Conservation (phyloP, 2,329 filamentous ascomycete genomes). For the Colletotrichum falcatum region DNA sequence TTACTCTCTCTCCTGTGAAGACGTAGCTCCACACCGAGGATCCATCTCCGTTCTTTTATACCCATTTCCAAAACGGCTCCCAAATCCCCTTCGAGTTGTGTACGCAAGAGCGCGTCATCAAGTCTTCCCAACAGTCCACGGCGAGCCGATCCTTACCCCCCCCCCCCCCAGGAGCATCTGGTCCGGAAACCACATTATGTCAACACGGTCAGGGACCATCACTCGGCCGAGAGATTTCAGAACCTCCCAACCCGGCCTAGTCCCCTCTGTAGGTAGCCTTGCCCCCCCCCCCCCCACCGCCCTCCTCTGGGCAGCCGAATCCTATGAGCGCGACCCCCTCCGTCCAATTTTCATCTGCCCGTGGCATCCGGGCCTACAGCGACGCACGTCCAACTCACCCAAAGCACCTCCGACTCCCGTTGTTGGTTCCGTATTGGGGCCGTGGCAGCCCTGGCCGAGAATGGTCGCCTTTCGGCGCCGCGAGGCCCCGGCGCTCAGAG, state of each 20-base stretch:
- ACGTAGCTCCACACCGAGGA: background rate
- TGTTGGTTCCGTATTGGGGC: no score
- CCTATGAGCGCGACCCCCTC: no score
- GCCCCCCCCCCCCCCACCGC: background rate
- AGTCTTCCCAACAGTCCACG: no score
- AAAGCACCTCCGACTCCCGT: no score
- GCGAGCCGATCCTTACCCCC: background rate
- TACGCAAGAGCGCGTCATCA: background rate
- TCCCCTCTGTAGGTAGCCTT: background rate
- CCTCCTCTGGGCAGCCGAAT: background rate
- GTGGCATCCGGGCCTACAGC: no score
- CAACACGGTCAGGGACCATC: constrained; percentile 6
- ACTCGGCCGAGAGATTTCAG: constrained; percentile 34
- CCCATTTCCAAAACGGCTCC: no score
- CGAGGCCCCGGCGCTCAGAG: no score
- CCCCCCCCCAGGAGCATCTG: background rate
- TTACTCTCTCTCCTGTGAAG: background rate
- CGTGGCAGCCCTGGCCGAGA: no score
- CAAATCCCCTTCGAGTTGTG: background rate
- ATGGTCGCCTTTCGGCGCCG: background rate
- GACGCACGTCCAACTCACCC: no score
- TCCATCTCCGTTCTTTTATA: constrained; percentile 1
- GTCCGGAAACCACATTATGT: background rate
- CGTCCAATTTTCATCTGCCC: no score
- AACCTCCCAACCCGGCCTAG: constrained; percentile 9